Base-by-base conservation (phyloP, 495 filamentous ascomycete species). In the Saxispiralis lemnorum region DNA sequence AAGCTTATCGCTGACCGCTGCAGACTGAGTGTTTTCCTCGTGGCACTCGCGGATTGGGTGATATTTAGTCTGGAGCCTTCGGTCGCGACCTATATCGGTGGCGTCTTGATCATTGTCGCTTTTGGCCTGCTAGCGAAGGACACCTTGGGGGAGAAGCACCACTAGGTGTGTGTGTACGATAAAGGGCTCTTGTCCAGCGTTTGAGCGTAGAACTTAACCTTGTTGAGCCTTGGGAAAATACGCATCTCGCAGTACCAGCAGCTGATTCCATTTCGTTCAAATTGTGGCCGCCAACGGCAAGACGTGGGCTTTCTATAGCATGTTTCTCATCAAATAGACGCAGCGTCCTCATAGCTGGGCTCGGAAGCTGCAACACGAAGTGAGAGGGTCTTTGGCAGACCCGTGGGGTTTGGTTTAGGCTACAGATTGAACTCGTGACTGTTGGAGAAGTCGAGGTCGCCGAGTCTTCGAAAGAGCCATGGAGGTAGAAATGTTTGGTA, bases 381-480 rank as follows among this genome's bases (percentile, higher is more conserved):
- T 48, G 52, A 55, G 52, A 55, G 40, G 31, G 50, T 43, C 44
- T 43, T 55, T 55, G 52, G 48, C 49, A 52, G 52, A 44, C 52
- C 46, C 20, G 12, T 36, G 33, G 50, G 49, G 31, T 20, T 55
- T 35, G 20, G 1, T 52, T 34, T 55, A 33, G 52, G 48, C 49
- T 43, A 38, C 48, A 46, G 10, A 36, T 55, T 55, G 52, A 55
- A 55, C 52, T 55, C 49, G 44, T 51, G 53, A 42, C 47, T 49
- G 43, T 54, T 28, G 34, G 30, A 14, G 21, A 34, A 30, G 21
- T 47, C 46, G 39, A 41, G 51, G 48, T 36, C 51, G 33, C 45
- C 47, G 43, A 53, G 53, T 56, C 53, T 56, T 56, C 53, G 53
- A 56, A 51, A 56, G 53, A 38, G 53, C 53, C 53, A 45, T 46